phyloP scores from a whole-genome alignment of 495 filamentous ascomycete genomes.

The Melanomma pulvis-pyrius region DNA sequence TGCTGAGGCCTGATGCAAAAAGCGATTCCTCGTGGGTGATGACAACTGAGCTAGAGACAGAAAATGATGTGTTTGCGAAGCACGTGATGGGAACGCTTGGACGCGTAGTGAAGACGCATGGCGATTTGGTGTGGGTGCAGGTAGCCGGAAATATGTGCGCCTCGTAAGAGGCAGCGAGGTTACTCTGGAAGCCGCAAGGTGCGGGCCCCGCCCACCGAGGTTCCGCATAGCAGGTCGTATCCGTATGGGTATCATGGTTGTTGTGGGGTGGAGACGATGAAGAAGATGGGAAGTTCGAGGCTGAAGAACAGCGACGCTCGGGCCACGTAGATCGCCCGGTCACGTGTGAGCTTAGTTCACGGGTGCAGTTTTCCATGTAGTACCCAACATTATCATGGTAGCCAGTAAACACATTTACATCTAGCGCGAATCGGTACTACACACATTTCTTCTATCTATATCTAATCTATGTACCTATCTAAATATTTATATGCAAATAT shows the following conservation, averaged over 20 bases:
- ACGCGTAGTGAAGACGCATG: neutral
- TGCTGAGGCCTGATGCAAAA: neutral
- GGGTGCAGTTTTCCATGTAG: too few relatives aligned
- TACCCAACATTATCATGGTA: too few relatives aligned
- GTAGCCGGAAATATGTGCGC: neutral
- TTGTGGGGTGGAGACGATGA: neutral
- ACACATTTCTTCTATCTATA: too few relatives aligned
- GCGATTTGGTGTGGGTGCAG: neutral
- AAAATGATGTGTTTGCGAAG: neutral
- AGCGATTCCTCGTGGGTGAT: neutral
- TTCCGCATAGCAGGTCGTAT: neutral
- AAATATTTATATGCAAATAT: too few relatives aligned
- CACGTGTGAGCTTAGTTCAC: neutral
- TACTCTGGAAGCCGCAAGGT: neutral
- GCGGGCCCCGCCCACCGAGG: neutral
- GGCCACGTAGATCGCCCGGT: neutral
- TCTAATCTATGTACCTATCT: too few relatives aligned
- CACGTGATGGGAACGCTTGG: neutral
- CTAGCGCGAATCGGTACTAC: too few relatives aligned
- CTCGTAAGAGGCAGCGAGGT: neutral
- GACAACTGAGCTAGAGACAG: neutral
- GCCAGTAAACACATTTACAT: too few relatives aligned
- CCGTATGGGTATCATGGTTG: slow-evolving; percentile 5
- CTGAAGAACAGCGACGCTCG: neutral
- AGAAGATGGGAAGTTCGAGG: neutral